Percentiles rank a stretch among this genome's conserved stretches.
Conservation (phyloP, 371 early-diverging fungal species). For the Syncephalastrum contaminatum region DNA sequence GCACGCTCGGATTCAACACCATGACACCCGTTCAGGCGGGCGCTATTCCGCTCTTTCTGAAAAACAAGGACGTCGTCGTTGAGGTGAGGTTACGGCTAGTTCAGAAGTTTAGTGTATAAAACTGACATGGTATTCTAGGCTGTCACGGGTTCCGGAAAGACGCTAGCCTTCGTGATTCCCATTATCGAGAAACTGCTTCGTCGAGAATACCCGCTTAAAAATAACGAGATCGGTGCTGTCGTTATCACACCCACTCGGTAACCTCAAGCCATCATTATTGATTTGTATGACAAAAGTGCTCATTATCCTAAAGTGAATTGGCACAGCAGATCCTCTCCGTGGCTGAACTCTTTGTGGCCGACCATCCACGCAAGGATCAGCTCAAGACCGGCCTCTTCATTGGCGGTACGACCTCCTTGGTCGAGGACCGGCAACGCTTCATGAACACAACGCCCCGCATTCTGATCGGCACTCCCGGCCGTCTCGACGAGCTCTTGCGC, state of each 20-base stretch:
- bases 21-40: constrained; percentile 62
- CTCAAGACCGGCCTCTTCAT: constrained; percentile 61
- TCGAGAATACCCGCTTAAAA: constrained; percentile 57
- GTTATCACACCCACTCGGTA: constrained; percentile 94
- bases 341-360: constrained; percentile 55
- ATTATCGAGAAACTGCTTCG: constrained; percentile 83
- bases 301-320: constrained; percentile 71
- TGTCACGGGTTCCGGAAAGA: constrained; percentile 99
- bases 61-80: constrained; percentile 97
- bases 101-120: constrained; percentile 20
- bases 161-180: constrained; percentile 96
- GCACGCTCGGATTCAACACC: constrained; percentile 38
- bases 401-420: constrained; percentile 67
- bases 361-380: constrained; percentile 40
- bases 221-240: constrained; percentile 84
- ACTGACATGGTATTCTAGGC: constrained; percentile 50
- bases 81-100: no score
- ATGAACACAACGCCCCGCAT: constrained; percentile 73
- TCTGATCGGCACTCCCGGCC: constrained; percentile 96
- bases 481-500: constrained; percentile 86
- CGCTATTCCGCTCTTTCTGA: constrained; percentile 86
- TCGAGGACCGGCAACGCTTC: constrained; percentile 63
- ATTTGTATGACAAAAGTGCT: neutral
- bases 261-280: neutral
- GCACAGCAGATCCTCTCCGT: constrained; percentile 91